phyloP scores from a whole-genome alignment of 495 filamentous ascomycete genomes.

The Aspergillus leporis region DNA sequence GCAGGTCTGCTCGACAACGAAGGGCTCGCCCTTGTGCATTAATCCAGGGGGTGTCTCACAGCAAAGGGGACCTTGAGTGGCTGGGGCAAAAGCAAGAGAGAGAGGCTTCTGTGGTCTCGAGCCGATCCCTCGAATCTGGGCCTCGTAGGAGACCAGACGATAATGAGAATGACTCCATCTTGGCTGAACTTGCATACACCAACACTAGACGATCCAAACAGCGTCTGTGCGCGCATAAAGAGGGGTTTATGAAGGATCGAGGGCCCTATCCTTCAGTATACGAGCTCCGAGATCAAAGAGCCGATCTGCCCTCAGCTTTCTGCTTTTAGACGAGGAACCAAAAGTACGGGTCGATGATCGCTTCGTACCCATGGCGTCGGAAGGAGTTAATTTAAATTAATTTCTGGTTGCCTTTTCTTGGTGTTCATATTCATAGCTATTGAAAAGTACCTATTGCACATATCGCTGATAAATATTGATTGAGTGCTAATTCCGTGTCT shows the following conservation, averaged over 20 bases:
- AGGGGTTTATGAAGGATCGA: slow-evolving; percentile 1
- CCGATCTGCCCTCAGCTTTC: slow-evolving; percentile 1
- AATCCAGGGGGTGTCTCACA: slow-evolving; percentile 14
- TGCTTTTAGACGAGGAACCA: background rate
- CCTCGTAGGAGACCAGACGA: background rate
- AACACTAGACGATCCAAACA: background rate
- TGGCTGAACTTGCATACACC: slow-evolving; percentile 4
- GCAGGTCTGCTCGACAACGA: slow-evolving; percentile 54
- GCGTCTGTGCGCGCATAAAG: slow-evolving; percentile 15
- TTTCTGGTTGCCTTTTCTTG: slow-evolving; percentile 4
- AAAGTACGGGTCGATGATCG: slow-evolving; percentile 3
- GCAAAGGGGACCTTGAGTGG: slow-evolving; percentile 8
- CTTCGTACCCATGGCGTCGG: slow-evolving; percentile 3
- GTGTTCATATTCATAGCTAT: background rate
- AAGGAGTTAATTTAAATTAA: slow-evolving; percentile 2
- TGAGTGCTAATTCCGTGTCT: background rate
- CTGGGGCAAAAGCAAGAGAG: background rate
- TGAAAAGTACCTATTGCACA: slow-evolving; percentile 1
- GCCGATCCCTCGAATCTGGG: slow-evolving; percentile 9
- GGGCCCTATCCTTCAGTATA: slow-evolving; percentile 4
- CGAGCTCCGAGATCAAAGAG: slow-evolving; percentile 1
- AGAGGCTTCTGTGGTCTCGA: slow-evolving; percentile 5
- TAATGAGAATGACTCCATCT: slow-evolving; percentile 3
- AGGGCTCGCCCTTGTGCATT: slow-evolving; percentile 29
- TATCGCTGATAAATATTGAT: slow-evolving; percentile 1